Base-by-base conservation (phyloP, 2,329 filamentous ascomycete genomes). In the Botrytis galanthina region DNA sequence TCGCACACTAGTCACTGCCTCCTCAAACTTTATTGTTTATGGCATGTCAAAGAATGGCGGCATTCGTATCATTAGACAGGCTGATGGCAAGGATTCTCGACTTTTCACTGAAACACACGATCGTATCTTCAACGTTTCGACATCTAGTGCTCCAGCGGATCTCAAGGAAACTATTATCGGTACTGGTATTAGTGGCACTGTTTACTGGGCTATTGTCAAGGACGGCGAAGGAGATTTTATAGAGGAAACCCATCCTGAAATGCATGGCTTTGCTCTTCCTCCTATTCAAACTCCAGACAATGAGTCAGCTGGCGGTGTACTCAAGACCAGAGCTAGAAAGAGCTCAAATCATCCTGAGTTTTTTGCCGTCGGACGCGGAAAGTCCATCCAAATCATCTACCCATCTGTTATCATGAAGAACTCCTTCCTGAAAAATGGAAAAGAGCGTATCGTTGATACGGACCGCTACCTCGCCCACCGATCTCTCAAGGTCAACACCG, bases 331-430 rank as follows among this genome's bases (percentile, higher is more conserved):
- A 75, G 95, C 95, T 70, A 94, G 96, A 81, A 91, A 93, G 75
- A 98, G 95, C 75, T 94, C 92, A 71, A 91, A 90, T 75, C 95
- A 98, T 81, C 92, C 95, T 0, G 94, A 97, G 75, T 97, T 94
- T 83, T 98, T 99, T 81, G 96, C 94, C 61, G 93, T 99, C 76
- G 95, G 95, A 70, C 92, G 96, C 74, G 96, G 97, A 80, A 98
- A 98, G 84, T 95, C 93, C 7, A 98, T 99, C 81, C 94, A 95
- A 83, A 91, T 99, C 79, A 89, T 99, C 77, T 91, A 89, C 87
- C 90, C 90, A 10, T 86, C 87, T 35, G 88, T 87, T 78, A 87
- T 92, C 76, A 84, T 91, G 79, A 86, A 89, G 81, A 86, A 90
- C 80, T 87, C 88, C 67, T 84, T 90, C 57, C 88, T 91, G 83